These are phyloP conservation scores for Croton setiger DNA, from an alignment of 441 rosid genomes.

Conservation along the genomic window DNA sequence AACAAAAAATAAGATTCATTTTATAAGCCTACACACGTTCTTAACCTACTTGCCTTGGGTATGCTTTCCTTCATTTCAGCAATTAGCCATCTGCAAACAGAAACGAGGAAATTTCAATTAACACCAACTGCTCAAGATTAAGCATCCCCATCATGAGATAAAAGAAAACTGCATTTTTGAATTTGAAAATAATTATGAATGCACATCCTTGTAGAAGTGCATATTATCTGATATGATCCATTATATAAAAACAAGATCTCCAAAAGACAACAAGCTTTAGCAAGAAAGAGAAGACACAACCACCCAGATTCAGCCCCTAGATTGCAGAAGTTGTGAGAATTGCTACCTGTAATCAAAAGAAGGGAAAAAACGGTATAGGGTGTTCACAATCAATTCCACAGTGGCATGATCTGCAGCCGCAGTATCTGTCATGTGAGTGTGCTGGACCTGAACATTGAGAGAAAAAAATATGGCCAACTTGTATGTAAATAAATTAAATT, in stretches of 20 bases:
- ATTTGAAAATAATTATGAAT: slow-evolving; percentile 9
- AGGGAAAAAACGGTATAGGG: slow-evolving; percentile 75
- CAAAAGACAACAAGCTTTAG: not conserved
- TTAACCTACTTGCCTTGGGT: slow-evolving; percentile 69
- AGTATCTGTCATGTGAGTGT: slow-evolving; percentile 87
- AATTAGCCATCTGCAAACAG: slow-evolving; percentile 73
- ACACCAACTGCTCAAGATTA: slow-evolving; percentile 15
- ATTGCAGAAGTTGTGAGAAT: not conserved
- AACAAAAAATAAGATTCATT: not conserved
- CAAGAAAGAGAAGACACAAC: slow-evolving; percentile 1
- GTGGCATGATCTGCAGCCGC: slow-evolving; percentile 91
- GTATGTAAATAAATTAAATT: slow-evolving; percentile 3
- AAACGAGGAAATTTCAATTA: slow-evolving; percentile 34
- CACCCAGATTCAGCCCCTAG: not conserved
- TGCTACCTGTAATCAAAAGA: slow-evolving; percentile 87
- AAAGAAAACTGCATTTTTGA: slow-evolving; percentile 1
- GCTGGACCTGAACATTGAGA: slow-evolving; percentile 69
- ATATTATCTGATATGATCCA: not conserved
- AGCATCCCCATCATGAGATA: slow-evolving; percentile 2
- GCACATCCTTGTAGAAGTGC: slow-evolving; percentile 5
- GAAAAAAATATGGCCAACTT: slow-evolving; percentile 14
- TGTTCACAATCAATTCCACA: slow-evolving; percentile 70
- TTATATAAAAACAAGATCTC: slow-evolving; percentile 11
- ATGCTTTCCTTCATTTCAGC: slow-evolving; percentile 88
- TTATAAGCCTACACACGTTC: slow-evolving; percentile 1